Evolutionary conservation across 2,329 filamentous ascomycete genomes (phyloP), one percentile per base, ranked within the genome.

Genomic region (Didymella sp.): DNA sequence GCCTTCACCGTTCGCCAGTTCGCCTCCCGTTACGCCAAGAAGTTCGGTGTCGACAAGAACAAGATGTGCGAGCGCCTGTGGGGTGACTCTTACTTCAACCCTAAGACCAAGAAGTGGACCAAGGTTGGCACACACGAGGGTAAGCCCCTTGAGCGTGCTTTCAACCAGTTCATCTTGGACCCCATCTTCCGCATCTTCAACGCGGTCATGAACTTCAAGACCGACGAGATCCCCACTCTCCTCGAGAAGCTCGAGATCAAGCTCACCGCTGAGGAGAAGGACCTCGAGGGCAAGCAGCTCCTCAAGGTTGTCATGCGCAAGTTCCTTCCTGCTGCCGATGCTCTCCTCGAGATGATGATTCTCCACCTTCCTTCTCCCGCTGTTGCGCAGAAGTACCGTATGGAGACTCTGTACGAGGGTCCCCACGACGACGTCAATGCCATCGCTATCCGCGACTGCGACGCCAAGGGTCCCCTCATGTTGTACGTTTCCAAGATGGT

Each of bases 401-500:
- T 87, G 76, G 95, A 98, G 88, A 96, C 93, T 78, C 87, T 99
- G 69, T 99, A 99, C 85, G 95, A 99, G 87, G 95, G 95, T 87
- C 95, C 95, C 73, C 76, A 84, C 59, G 95, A 99, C 78, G 95
- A 99, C 75, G 89, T 92, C 81, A 88, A 89, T 73, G 93, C 90
- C 84, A 90, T 96, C 79, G 92, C 89, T 87, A 97, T 99, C 87
- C 93, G 93, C 75, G 92, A 98, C 87, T 98, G 95, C 81, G 92
- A 99, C 81, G 86, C 94, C 82, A 96, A 96, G 86, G 95, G 87
- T 80, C 91, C 94, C 76, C 95, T 99, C 82, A 99, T 99, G 95
- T 87, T 98, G 72, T 99, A 99, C 90, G 93, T 99, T 81, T 99
- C 95, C 81, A 99, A 99, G 92, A 99, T 99, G 95, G 95, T 99